Conservation (phyloP, 257 asterid genomes). For the Voacanga thouarsii region DNA sequence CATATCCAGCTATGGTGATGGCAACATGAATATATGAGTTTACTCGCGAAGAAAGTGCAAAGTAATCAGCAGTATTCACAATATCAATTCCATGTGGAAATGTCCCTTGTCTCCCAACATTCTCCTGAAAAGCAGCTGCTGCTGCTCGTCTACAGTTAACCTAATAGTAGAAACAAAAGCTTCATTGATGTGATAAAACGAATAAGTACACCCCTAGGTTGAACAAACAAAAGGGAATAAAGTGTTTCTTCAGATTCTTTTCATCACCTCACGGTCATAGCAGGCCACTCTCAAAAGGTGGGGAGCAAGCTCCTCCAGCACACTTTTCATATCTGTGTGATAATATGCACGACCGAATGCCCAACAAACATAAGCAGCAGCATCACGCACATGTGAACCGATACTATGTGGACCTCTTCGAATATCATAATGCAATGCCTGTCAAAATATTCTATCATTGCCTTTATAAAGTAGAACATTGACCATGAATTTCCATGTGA, state of each 20-base stretch:
- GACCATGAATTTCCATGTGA: background rate
- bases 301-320: constrained; percentile 80
- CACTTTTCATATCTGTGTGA: constrained; percentile 72
- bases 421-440: constrained; percentile 95
- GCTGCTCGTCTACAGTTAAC: constrained; percentile 99
- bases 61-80: constrained; percentile 87
- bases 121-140: constrained; percentile 99
- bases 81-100: constrained; percentile 90
- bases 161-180: constrained; percentile 41
- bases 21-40: constrained; percentile 89
- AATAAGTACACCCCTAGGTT: constrained; percentile 8
- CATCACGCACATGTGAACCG: constrained; percentile 99
- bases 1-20: constrained; percentile 77
- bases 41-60: constrained; percentile 88
- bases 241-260: constrained; percentile 12
- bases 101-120: constrained; percentile 95
- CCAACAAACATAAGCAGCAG: constrained; percentile 99
- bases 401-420: constrained; percentile 99
- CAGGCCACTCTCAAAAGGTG: constrained; percentile 91
- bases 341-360: constrained; percentile 96
- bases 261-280: constrained; percentile 95
- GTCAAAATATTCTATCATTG: constrained; percentile 11
- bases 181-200: constrained; percentile 27
- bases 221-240: background rate
- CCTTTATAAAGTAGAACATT: background rate